Evolutionary conservation across 768 basidiomycete genomes (phyloP).

Genomic region (Glaciozyma martinii): DNA sequence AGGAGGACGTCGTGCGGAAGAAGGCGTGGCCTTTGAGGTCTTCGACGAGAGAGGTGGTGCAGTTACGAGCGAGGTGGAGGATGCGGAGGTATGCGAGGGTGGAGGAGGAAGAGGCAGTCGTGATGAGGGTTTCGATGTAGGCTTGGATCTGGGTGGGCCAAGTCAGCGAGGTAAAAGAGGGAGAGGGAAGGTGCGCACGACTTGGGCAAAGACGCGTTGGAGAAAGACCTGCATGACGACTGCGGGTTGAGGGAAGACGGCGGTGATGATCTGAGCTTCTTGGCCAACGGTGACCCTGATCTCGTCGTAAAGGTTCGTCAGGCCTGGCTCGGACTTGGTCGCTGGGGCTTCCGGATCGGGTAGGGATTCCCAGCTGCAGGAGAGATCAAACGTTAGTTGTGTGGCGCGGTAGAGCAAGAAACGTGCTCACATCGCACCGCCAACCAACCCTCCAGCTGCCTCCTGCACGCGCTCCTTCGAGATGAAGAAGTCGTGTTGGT

Average conservation of each 20-base stretch:
- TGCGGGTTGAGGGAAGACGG: constrained; percentile 92
- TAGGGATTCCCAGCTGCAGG: constrained; percentile 65
- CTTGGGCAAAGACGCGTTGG: constrained; percentile 88
- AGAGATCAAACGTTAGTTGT: constrained; percentile 2
- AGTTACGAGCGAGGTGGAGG: constrained; percentile 73
- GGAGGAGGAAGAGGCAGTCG: constrained; percentile 62
- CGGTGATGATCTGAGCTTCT: constrained; percentile 95
- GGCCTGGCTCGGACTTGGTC: constrained; percentile 68
- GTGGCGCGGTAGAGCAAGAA: constrained; percentile 5
- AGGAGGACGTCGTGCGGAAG: constrained; percentile 44
- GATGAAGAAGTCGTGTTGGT: constrained; percentile 99
- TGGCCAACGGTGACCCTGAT: constrained; percentile 86
- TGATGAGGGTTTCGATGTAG: constrained; percentile 82
- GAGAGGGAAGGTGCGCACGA: constrained; percentile 21
- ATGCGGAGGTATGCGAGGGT: constrained; percentile 85
- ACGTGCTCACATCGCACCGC: constrained; percentile 40
- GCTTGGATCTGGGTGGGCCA: constrained; percentile 68
- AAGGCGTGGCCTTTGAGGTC: constrained; percentile 87
- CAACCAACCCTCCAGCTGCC: constrained; percentile 39
- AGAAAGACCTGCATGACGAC: constrained; percentile 97
- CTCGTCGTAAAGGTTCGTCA: constrained; percentile 71
- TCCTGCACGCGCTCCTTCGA: constrained; percentile 62
- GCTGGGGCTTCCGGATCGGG: constrained; percentile 68
- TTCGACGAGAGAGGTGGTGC: constrained; percentile 69
- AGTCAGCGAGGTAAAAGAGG: background rate